Evolutionary conservation across 208 protist genomes (phyloP), one percentile per base, ranked within the genome.

Genomic region (Entamoeba invadens): DNA sequence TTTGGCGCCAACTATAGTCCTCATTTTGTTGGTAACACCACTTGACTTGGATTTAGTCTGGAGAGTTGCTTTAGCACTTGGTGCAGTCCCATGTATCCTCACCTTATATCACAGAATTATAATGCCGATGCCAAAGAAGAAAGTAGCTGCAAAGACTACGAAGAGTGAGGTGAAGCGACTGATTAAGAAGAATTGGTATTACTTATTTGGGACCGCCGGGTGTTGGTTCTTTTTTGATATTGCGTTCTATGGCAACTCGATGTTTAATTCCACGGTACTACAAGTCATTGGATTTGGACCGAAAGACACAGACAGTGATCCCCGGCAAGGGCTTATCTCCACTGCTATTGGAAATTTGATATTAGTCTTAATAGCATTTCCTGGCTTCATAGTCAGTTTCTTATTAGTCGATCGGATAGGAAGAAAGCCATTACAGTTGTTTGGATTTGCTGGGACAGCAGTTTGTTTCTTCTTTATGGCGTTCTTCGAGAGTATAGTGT

Each of bases 261-360:
- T 77, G 57, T 77, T 77, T n/a, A 77, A 77, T 31, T n/a, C 57
- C 6, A 77, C 57, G 5, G 57, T 77, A 42, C 38, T 77, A 31
- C 57, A 77, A 8, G 57, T 77, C 3, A 77, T 77, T 77, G 57
- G 57, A 77, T 77, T 77, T 31, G 57, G 57, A 10, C 57, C 57
- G 38, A 42, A 18, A 6, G 57, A 18, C 6, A 31, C 6, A 42
- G 57, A 77, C 38, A n/a, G 38, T 42, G 57, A 77, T 2, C 57
- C 57, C 25, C 57, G 57, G 10, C 31, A 77, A 42, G 57, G 57
- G 38, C 57, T 77, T 31, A 77, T 77, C 10, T 77, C 57, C 6
- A 77, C 57, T n/a, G 21, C 57, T 77, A 77, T 77, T 77, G 57
- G 57, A 77, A 77, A 77, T 77, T 77, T 77, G 57, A 77, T 77